Evolutionary conservation across 2,329 filamentous ascomycete genomes (phyloP), one percentile per base, ranked within the genome.

Genomic region (Aspergillus ochraceoroseus): DNA sequence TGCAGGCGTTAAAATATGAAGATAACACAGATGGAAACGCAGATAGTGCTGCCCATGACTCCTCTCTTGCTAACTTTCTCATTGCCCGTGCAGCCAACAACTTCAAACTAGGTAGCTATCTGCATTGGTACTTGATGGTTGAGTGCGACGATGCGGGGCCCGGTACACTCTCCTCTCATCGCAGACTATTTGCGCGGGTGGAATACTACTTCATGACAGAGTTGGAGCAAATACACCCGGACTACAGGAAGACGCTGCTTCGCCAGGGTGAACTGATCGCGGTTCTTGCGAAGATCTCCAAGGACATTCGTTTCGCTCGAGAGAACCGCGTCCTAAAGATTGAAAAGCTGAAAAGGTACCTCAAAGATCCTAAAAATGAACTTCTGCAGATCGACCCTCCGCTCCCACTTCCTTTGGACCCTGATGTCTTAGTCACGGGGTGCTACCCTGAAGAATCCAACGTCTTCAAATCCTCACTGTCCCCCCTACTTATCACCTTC

Each of bases 121-220:
- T 98, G 38, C 87, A 95, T 63, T 98, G 92, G 92, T 98, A 96
- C 63, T 74, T 98, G 2, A 95, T 95, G 82, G 92, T 98, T 1
- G 94, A 98, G 66, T 94, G 89, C 53, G 87, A 94, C 53, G 90
- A 95, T 61, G 65, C 68, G 26, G 88, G 84, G 50, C 79, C 80
- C 3, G 83, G 87, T 29, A 86, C 89, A 53, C 76, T 80, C 14
- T 73, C 79, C 3, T 80, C 82, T 41, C 84, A 90, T 58, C 83
- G 86, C 31, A 85, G 86, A 47, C 80, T 96, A 12, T 98, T 95
- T 64, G 83, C 86, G 18, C 88, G 90, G 54, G 86, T 98, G 6
- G 89, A 92, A 44, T 98, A 88, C 56, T 87, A 96, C 58, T 98
- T 96, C 63, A 95, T 96, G 88, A 73, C 79, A 4, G 86, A 92